phyloP scores from a whole-genome alignment of 2,329 filamentous ascomycete species.

The Exophiala xenobiotica region DNA sequence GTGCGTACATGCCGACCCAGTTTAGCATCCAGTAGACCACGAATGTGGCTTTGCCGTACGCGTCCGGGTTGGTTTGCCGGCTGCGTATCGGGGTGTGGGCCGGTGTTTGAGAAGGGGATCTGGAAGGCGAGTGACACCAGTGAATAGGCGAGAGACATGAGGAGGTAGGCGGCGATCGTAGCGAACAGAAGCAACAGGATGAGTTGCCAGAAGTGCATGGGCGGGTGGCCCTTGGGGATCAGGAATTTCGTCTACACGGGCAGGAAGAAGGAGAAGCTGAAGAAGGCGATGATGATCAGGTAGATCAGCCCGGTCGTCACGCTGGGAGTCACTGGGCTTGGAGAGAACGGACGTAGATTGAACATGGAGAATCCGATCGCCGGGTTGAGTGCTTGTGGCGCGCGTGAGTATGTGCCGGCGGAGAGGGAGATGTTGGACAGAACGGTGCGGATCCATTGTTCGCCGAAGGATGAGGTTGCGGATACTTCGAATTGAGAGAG shows the following conservation, averaged over 20 bases:
- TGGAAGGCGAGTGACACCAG: conserved; percentile 64
- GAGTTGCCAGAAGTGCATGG: conserved; percentile 58
- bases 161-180: conserved; percentile 58
- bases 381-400: conserved; percentile 56
- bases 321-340: conserved; percentile 55
- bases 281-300: conserved; percentile 66
- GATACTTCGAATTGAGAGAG: conserved; percentile 49
- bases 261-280: conserved; percentile 64
- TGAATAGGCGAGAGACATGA: conserved; percentile 63
- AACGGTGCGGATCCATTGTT: conserved; percentile 37
- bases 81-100: conserved; percentile 38
- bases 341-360: conserved; percentile 61
- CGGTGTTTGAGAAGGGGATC: conserved; percentile 57
- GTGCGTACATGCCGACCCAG: conserved; percentile 61
- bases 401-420: conserved; percentile 45
- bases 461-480: conserved; percentile 51
- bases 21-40: conserved; percentile 65
- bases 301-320: conserved; percentile 66
- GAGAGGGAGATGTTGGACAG: conserved; percentile 37
- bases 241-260: conserved; percentile 61
- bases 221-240: conserved; percentile 52
- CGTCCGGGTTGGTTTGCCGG: conserved; percentile 47
- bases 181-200: conserved; percentile 44
- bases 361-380: conserved; percentile 56
- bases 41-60: conserved; percentile 60